These are phyloP conservation scores for Coprinellus micaceus DNA, from an alignment of 768 basidiomycete species.

Conservation along the genomic window DNA sequence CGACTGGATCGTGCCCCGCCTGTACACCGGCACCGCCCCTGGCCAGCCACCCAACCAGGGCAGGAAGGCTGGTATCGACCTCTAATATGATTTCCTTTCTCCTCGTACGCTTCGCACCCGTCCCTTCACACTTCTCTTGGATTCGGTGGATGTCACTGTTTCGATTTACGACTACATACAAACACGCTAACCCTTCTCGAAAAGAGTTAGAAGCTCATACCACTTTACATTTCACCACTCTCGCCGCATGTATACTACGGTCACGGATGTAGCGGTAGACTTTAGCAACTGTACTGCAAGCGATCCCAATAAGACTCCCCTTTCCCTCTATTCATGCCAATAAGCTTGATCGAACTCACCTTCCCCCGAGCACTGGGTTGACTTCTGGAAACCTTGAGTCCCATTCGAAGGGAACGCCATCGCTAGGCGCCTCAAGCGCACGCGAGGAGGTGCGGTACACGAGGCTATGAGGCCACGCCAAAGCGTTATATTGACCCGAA, in stretches of 20 bases:
- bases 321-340: too few species aligned
- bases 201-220: slow-evolving; percentile 2
- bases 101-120: neutral
- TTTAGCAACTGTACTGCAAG: too few species aligned
- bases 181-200: neutral
- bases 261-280: too few species aligned
- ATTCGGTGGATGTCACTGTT: neutral
- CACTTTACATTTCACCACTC: neutral
- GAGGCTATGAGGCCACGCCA: too few species aligned
- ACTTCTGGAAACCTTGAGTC: too few species aligned
- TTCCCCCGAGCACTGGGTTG: too few species aligned
- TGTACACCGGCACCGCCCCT: slow-evolving; percentile 3
- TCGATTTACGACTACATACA: neutral
- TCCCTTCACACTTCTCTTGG: neutral
- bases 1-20: slow-evolving; percentile 41
- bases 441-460: too few species aligned
- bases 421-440: too few species aligned
- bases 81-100: neutral
- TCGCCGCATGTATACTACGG: neutral
- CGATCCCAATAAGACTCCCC: too few species aligned
- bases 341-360: too few species aligned
- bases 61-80: neutral
- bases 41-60: slow-evolving; percentile 5
- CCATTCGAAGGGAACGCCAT: too few species aligned
- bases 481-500: too few species aligned